A percentile compares a stretch with the other conserved stretches of the same genome.
Evolutionary conservation across 2,329 filamentous ascomycete species (phyloP).

Genomic region (Saccharata proteae): DNA sequence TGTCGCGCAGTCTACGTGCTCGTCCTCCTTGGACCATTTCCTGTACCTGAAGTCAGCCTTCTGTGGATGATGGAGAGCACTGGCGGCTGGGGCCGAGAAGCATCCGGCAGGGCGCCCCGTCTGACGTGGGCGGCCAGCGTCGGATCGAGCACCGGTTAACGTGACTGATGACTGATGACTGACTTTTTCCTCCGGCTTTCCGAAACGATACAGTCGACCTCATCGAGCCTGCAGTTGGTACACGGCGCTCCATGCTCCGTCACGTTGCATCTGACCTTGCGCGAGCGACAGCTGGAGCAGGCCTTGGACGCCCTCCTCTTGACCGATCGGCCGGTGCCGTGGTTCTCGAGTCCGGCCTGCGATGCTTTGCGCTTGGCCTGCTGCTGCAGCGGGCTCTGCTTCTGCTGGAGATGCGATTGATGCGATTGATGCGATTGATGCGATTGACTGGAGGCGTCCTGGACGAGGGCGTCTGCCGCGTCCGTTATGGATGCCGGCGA

Average conservation of each 20-base stretch:
- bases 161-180: too few species aligned
- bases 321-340: conserved; percentile 40
- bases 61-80: too few species aligned
- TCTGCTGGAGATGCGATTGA: not conserved
- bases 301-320: conserved; percentile 87
- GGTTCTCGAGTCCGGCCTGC: conserved; percentile 41
- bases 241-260: conserved; percentile 76
- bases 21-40: conserved; percentile 32
- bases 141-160: too few species aligned
- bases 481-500: conserved; percentile 8
- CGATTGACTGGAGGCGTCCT: not conserved
- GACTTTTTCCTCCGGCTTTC: conserved; percentile 78
- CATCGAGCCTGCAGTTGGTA: conserved; percentile 74
- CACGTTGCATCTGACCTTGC: conserved; percentile 90
- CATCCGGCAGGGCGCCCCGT: too few species aligned
- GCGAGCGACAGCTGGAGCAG: conserved; percentile 74
- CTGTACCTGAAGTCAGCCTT: conserved; percentile 14
- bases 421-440: not conserved
- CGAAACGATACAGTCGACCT: conserved; percentile 56
- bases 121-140: too few species aligned
- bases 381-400: conserved; percentile 1
- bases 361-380: conserved; percentile 43
- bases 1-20: too few species aligned
- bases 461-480: not conserved
- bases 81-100: too few species aligned